These are phyloP conservation scores for Gastrolobium bilobum DNA, from an alignment of 306 rosid genomes.

Conservation along the genomic window DNA sequence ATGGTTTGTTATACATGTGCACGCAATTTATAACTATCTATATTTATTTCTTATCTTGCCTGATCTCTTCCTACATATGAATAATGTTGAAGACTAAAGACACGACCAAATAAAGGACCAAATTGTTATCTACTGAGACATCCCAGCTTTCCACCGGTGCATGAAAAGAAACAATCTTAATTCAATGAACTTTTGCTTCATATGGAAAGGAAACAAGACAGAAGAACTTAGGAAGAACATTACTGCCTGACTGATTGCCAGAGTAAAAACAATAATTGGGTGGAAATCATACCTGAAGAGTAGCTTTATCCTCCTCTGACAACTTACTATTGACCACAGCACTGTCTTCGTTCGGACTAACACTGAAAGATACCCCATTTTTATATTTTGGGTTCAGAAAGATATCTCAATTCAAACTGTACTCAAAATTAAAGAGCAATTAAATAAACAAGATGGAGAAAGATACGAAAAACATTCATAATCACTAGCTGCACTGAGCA, in stretches of 20 bases:
- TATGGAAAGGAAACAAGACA: conserved; percentile 8
- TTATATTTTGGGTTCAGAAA: conserved; percentile 37
- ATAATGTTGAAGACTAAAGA: background rate
- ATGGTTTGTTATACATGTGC: no score
- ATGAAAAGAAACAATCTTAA: conserved; percentile 35
- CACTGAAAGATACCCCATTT: conserved; percentile 59
- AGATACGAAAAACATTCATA: conserved; percentile 2
- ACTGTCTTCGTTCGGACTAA: conserved; percentile 69
- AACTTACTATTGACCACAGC: conserved; percentile 65
- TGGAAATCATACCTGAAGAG: conserved; percentile 74
- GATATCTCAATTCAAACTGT: conserved; percentile 46
- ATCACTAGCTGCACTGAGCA: conserved; percentile 21
- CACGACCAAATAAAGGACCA: background rate
- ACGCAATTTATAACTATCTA: background rate
- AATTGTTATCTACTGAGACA: background rate
- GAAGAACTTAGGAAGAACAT: conserved; percentile 23
- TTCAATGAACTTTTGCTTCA: conserved; percentile 24
- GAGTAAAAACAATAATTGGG: conserved; percentile 7
- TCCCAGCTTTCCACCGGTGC: conserved; percentile 16
- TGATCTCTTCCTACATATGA: background rate
- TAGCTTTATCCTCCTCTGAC: conserved; percentile 75
- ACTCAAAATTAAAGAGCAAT: conserved; percentile 41
- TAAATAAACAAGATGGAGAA: conserved; percentile 33
- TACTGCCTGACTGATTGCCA: conserved; percentile 12
- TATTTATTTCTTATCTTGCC: conserved; percentile 13